Base-by-base conservation (phyloP, 345 rosid genomes). In the Populus simonii region DNA sequence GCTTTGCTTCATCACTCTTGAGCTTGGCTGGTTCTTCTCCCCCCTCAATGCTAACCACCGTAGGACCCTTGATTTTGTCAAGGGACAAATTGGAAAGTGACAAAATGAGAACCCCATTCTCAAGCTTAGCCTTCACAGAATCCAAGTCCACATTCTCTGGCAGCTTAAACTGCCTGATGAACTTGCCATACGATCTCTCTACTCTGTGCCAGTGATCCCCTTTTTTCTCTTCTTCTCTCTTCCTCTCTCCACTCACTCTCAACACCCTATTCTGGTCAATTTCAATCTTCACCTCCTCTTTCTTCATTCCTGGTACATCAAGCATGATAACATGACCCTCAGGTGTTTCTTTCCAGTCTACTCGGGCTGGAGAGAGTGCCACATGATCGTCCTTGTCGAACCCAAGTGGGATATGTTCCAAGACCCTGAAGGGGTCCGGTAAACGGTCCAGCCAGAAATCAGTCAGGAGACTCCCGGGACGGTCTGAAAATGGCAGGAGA, bases 261-360 rank as follows among this genome's bases (percentile, higher is more conserved):
- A 90, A 76, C 76, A 89, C 90, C 71, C 94, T 74, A 65, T 90
- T 88, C 80, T 88, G 90, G 72, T 84, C 88, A 49, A 94, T 83
- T 77, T 94, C 96, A 7, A 92, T 87, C 89, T 92, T 94, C n/a
- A 94, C 47, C 74, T 90, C 97, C 39, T 92, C 94, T 79, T 85
- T 90, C 84, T 81, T 87, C 91, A 94, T 5, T 74, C 97, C 98
- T 0, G 98, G 97, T 0, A 94, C 89, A 41, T 94, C 97, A 12
- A 94, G 78, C 86, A 45, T 83, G 16, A 94, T 89, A 35, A 83
- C 76, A 47, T 94, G 97, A 27, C 89, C 85, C n/a, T 88, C 89
- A 2, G 88, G 85, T 2, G 96, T 94, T 79, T 94, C 98, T 72
- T 92, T 92, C 98, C 98, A 91, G 88, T 94, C 97, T 8, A 91